phyloP scores from a whole-genome alignment of 495 filamentous ascomycete genomes.

The Penicillium odoratum region DNA sequence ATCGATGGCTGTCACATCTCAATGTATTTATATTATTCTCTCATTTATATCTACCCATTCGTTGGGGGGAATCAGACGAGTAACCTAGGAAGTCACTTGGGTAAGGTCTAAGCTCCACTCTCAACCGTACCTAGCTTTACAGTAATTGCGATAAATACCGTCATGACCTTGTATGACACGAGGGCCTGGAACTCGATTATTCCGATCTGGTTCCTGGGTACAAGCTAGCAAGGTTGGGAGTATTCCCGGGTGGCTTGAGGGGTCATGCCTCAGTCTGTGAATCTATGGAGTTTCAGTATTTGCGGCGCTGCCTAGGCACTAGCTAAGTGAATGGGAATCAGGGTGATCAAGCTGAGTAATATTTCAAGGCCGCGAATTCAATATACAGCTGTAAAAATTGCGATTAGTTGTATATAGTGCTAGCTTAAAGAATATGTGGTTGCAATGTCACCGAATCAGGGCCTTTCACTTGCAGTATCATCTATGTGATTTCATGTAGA shows the following conservation, averaged over 20 bases:
- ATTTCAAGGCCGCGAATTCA: not conserved
- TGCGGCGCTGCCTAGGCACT: slow-evolving; percentile 8
- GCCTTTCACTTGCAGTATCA: too few relatives aligned
- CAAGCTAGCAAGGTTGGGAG: not conserved
- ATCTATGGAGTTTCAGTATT: not conserved
- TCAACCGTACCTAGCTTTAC: slow-evolving; percentile 9
- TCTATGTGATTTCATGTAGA: too few relatives aligned
- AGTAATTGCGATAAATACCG: slow-evolving; percentile 6
- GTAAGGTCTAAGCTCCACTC: slow-evolving; percentile 8
- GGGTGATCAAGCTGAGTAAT: not conserved
- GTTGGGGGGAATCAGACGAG: slow-evolving; percentile 1
- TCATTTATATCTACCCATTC: not conserved
- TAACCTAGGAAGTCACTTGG: not conserved
- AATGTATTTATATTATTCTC: not conserved
- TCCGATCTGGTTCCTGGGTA: slow-evolving; percentile 10
- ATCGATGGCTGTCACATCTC: too few relatives aligned
- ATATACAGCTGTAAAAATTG: too few relatives aligned
- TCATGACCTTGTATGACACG: not conserved
- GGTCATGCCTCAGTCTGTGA: not conserved
- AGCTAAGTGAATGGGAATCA: not conserved
- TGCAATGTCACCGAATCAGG: too few relatives aligned
- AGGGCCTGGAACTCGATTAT: not conserved
- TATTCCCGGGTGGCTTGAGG: not conserved
- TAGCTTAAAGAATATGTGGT: too few relatives aligned
- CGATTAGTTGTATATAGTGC: too few relatives aligned